Base-by-base conservation (phyloP, 306 rosid genomes). In the Adenanthera pavonina region DNA sequence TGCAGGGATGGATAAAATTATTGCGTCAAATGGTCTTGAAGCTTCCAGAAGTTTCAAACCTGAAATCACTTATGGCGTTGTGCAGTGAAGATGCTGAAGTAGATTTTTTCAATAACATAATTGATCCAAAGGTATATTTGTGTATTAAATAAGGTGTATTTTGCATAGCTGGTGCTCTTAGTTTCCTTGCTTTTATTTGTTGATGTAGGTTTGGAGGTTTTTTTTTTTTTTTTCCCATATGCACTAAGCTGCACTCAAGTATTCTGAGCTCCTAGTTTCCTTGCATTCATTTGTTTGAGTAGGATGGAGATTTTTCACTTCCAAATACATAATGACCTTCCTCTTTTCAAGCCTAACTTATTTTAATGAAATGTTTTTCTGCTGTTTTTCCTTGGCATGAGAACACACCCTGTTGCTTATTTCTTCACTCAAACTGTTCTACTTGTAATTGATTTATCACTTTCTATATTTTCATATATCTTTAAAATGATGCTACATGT, bases 1-100 rank as follows among this genome's bases (percentile, higher is more conserved):
- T 88, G 83, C 92, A 95, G 98, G 99, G 90, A 79, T 95, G 99
- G 99, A 79, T 93, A 25, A 86, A 89, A 78, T 81, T 95, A 65
- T 87, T 95, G 69, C 88, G 87, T 77, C 90, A 90, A 88, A 95
- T 95, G 96, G 92, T 90, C 81, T 81, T 89, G 80, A 93, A 88
- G 83, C 94, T 95, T 80, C 97, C 97, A 15, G 88, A 87, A 40
- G 84, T 90, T 76, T 87, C 87, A 65, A 89, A 88, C 80, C 89
- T 95, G 48, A 79, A 79, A 67, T 92, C 93, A 44, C 87, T 95
- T 72, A 54, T 47, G 86, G 89, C 54, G 49, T 81, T 95, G 54
- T 86, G 86, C 78, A 87, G 90, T 72, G 88, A 88, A 25, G 95
- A 90, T 57, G 89, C 85, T 46, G 98, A 95, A 86, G 86, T 78